Evolutionary conservation across 1,284 basidiomycete species (phyloP), one percentile per base, ranked within the genome.

Genomic region (Pseudozyma hubeiensis): DNA sequence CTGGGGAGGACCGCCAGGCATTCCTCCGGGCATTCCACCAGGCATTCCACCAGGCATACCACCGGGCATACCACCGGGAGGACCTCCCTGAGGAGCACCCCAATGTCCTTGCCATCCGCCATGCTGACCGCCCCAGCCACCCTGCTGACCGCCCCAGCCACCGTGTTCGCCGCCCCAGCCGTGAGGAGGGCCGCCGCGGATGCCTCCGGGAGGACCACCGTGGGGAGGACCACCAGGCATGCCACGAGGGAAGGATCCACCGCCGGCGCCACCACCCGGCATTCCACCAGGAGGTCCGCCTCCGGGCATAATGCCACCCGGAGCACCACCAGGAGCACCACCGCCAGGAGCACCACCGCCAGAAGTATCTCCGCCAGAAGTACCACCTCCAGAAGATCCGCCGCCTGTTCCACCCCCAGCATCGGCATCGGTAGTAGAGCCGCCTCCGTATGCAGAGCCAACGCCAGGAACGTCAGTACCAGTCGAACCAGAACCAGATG

Each of bases 381-480:
- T 6, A 30, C 19, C 44, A 14, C 29, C 13, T 13, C 24, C 19
- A 45, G 17, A 11, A 45, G 43, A 44, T 31, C 53, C 53, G 34
- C 13, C 35, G 17, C 43, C 53, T 30, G 31, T 47, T 37, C 30
- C 44, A 37, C 44, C 53, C 16, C 29, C 53, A 45, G 33, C 41
- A 33, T 17, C 47, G 40, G 29, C 10, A 29, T 39, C 45, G 16
- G 31, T 31, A 30, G 5, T n/a, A 30, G 52, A 9, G 11, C 47
- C 52, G 39, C 16, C 17, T 24, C 45, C 51, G 17, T n/a, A 29
- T 29, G 37, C 44, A 33, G 31, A n/a, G 6, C 35, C 45, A 6
- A n/a, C 55, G 19, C 60, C 56, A 45, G 53, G 29, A 35, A 57
- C 39, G 31, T 51, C 49, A 59, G 43, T 13, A 24, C 34, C n/a